Base-by-base conservation (phyloP, 1,284 basidiomycete species). In the Malassezia yamatoensis region DNA sequence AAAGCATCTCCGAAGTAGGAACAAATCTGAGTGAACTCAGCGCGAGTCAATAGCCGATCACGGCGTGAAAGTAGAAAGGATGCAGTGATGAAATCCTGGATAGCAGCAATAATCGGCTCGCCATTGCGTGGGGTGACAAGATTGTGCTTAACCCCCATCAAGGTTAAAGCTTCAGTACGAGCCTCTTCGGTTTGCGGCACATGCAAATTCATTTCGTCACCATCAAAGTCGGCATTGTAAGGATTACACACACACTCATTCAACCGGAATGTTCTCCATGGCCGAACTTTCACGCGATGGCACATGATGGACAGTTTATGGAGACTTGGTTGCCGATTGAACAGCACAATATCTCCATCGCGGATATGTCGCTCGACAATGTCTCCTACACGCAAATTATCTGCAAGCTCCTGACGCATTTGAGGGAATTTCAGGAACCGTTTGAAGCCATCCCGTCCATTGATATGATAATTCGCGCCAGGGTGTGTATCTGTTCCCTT, bases 191-290 rank as follows among this genome's bases (percentile, higher is more conserved):
- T 99, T 76, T 99, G 94, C 0, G 94, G 94, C 1, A 99, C 89
- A 76, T 99, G 73, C 65, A 99, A 80, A 77, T 99, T 99, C 94
- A 99, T 99, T 77, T 99, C 94, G 75, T 99, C 94, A 62, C 94
- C 94, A 74, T 99, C 94, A 70, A 99, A 99, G 79, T 99, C 94
- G 52, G 94, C 94, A 73, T 96, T 96, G 79, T 99, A 99, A 2
- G 94, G 94, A 50, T 90, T 93, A 77, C 94, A 99, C 9, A 94
- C 94, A 82, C 94, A 99, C 76, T 99, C 94, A 75, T 99, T 99
- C 55, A 99, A 79, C 46, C 94, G 83, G 79, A 99, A 96, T 1
- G 94, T 90, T 64, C 93, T 61, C 94, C 94, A 99, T 36, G 94
- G 94, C 33, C 94, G 81, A 54, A 99, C 83, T 81, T 93, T 93